Conservation (phyloP, 352 stramenopile species). For the Phytophthora niederhauseri region DNA sequence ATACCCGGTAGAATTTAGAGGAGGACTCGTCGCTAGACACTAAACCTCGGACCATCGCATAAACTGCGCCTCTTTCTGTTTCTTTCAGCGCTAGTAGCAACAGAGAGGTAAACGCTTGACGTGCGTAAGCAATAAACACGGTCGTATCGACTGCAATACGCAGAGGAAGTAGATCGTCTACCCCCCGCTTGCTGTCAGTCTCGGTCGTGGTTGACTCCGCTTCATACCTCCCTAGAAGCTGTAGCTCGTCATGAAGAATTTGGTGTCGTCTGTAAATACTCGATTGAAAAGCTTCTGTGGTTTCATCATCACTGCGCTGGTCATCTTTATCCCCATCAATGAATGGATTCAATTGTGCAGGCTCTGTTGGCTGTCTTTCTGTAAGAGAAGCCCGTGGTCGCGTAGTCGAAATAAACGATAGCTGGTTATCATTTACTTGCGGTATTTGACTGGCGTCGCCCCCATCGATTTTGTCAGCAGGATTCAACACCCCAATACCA, state of each 20-base stretch:
- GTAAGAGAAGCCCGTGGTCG: neutral
- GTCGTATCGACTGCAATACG: conserved; percentile 33
- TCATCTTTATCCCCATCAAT: conserved; percentile 30
- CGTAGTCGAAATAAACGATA: neutral
- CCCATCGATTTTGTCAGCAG: neutral
- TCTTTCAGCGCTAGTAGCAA: conserved; percentile 22
- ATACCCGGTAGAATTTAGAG: conserved; percentile 26
- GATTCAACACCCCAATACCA: neutral
- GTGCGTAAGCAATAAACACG: conserved; percentile 39
- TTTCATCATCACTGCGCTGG: conserved; percentile 25
- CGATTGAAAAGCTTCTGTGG: conserved; percentile 21
- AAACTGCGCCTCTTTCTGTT: conserved; percentile 13
- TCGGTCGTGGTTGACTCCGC: neutral
- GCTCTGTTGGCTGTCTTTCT: neutral
- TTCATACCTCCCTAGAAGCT: neutral
- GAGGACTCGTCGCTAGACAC: conserved; percentile 20
- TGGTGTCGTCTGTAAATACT: conserved; percentile 7
- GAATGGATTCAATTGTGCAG: conserved; percentile 19
- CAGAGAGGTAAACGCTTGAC: conserved; percentile 34
- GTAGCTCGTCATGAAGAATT: neutral
- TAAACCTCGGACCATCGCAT: conserved; percentile 29
- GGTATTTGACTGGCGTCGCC: neutral
- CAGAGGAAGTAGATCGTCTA: conserved; percentile 38
- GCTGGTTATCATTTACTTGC: conserved; percentile 7
- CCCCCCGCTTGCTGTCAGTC: conserved; percentile 3